These are phyloP conservation scores for Rhizophlyctis rosea DNA, from an alignment of 192 early-diverging fungal genomes.

Conservation along the genomic window DNA sequence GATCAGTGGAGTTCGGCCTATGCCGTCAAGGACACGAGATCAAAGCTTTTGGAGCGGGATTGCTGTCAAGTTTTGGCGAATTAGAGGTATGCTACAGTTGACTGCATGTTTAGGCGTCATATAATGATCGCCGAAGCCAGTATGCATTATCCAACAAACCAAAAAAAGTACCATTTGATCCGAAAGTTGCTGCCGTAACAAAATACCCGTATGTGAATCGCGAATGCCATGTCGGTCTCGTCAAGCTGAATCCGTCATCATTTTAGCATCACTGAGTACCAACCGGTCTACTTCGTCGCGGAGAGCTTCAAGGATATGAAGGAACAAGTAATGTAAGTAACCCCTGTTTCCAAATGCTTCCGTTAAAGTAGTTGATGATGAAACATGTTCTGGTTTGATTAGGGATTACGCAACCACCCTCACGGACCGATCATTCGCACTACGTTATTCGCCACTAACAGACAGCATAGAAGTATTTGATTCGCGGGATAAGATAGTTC, in stretches of 20 bases:
- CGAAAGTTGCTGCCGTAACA: conserved; percentile 50
- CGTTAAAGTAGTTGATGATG: too few relatives aligned
- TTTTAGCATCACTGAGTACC: conserved; percentile 79
- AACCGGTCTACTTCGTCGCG: conserved; percentile 93
- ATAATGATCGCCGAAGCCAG: conserved; percentile 6
- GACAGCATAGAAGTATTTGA: conserved; percentile 90
- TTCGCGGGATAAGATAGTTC: conserved; percentile 78
- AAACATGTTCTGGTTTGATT: too few relatives aligned
- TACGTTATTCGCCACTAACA: conserved; percentile 89
- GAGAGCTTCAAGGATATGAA: conserved; percentile 92
- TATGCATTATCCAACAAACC: conserved; percentile 80
- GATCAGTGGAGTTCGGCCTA: conserved; percentile 93
- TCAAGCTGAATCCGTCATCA: too few relatives aligned
- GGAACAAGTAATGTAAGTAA: conserved; percentile 76
- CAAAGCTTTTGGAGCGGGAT: conserved; percentile 87
- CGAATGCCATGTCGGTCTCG: too few relatives aligned
- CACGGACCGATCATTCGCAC: conserved; percentile 81
- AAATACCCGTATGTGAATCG: conserved; percentile 43
- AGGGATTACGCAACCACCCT: conserved; percentile 64
- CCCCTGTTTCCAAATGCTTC: too few relatives aligned
- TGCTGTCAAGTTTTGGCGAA: conserved; percentile 94
- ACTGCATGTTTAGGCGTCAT: neutral
- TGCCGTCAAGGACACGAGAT: conserved; percentile 68
- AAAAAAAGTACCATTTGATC: conserved; percentile 79
- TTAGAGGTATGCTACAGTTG: conserved; percentile 51